Conservation (phyloP, 208 protist species). For the Trypanosoma lewisi region DNA sequence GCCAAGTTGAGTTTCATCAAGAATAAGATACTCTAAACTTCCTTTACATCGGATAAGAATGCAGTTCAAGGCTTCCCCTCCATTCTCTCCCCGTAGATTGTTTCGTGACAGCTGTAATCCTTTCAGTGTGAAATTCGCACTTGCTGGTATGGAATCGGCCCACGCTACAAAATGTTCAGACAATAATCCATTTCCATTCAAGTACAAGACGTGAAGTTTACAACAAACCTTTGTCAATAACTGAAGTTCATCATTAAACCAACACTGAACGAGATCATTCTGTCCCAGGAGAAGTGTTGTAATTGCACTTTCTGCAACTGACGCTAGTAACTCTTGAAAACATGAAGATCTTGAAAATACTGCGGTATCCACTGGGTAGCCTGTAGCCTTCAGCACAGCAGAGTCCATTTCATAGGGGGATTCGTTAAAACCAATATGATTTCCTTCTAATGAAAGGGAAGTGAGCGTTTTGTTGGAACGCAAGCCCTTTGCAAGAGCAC, state of each 20-base stretch:
- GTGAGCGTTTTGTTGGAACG: constrained; percentile 39
- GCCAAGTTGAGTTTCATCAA: constrained; percentile 53
- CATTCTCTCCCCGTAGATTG: constrained; percentile 32
- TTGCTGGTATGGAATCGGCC: constrained; percentile 25
- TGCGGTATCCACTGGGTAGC: constrained; percentile 15
- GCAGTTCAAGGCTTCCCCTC: constrained; percentile 30
- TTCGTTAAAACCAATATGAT: constrained; percentile 40
- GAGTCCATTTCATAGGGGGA: constrained; percentile 24
- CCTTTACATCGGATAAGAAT: constrained; percentile 42
- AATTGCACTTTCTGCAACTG: constrained; percentile 30
- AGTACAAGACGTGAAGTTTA: constrained; percentile 44
- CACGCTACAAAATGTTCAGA: constrained; percentile 48
- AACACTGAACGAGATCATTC: constrained; percentile 55
- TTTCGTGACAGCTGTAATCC: constrained; percentile 63
- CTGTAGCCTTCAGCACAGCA: constrained; percentile 16
- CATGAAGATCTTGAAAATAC: constrained; percentile 34
- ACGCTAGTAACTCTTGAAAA: constrained; percentile 39
- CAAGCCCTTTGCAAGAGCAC: constrained; percentile 38
- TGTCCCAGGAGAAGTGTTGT: constrained; percentile 57
- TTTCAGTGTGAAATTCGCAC: constrained; percentile 24
- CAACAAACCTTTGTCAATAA: constrained; percentile 39
- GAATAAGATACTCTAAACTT: constrained; percentile 43
- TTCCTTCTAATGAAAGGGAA: constrained; percentile 67
- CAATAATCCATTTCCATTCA: constrained; percentile 45
- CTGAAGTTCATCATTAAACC: constrained; percentile 52